Conservation (phyloP, 1,284 basidiomycete species). For the Irpex lacteus region DNA sequence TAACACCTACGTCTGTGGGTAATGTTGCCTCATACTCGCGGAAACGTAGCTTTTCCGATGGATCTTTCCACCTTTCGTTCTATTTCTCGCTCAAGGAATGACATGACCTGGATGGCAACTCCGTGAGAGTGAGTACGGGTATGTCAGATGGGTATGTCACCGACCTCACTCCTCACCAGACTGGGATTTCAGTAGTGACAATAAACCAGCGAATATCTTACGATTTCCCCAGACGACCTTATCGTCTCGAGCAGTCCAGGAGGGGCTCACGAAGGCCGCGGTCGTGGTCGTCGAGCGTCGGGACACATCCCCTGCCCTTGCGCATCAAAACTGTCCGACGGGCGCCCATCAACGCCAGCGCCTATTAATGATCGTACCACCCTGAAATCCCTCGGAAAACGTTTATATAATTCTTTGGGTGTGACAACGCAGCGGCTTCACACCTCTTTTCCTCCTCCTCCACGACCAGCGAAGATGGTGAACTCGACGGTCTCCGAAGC, state of each 20-base stretch:
- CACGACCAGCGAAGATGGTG: conserved; percentile 10
- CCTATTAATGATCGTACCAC: not conserved
- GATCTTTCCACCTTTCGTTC: no score
- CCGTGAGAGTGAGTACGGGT: no score
- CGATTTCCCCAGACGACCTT: not conserved
- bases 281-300: not conserved
- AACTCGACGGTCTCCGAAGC: conserved; percentile 27
- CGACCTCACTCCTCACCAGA: no score
- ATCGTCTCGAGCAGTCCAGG: not conserved
- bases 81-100: no score
- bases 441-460: not conserved
- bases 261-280: not conserved
- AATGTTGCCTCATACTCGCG: no score
- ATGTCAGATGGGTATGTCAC: no score
- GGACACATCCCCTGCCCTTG: not conserved
- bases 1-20: no score
- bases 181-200: no score
- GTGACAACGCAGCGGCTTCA: not conserved
- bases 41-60: no score
- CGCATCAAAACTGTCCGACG: not conserved
- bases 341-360: not conserved
- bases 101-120: no score
- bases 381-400: not conserved
- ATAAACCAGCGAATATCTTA: not conserved
- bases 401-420: not conserved